These are phyloP conservation scores for Trichophyton schoenleinii DNA, from an alignment of 2,329 filamentous ascomycete genomes.

Conservation along the genomic window DNA sequence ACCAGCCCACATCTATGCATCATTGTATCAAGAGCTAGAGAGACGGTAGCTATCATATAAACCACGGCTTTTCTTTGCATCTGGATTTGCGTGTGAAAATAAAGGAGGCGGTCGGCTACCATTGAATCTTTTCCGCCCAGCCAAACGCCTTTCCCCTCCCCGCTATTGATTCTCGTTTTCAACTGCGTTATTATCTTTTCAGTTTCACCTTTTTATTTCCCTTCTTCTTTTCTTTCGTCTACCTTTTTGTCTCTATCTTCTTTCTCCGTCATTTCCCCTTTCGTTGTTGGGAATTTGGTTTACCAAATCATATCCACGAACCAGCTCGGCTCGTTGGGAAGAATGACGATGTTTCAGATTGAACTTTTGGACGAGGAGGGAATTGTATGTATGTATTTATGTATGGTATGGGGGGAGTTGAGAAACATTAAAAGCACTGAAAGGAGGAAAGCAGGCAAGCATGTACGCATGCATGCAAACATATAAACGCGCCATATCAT, in stretches of 20 bases:
- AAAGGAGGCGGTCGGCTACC: neutral
- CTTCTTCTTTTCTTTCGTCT: too few relatives aligned
- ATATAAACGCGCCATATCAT: neutral
- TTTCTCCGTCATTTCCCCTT: neutral
- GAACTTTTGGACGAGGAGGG: neutral
- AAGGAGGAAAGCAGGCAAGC: neutral
- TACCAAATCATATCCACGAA: neutral
- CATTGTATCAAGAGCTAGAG: neutral
- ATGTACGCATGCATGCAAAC: too few relatives aligned
- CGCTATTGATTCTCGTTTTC: constrained; percentile 3
- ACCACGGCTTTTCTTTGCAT: neutral
- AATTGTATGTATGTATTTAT: constrained; percentile 2
- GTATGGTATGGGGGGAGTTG: constrained; percentile 1
- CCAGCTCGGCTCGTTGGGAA: too few relatives aligned
- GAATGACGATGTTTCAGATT: neutral
- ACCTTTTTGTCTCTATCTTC: neutral
- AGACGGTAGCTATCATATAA: neutral
- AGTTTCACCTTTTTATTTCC: neutral
- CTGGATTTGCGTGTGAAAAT: neutral
- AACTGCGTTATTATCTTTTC: constrained; percentile 2
- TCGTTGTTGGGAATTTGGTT: neutral
- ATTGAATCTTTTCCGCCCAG: neutral
- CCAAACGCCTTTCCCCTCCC: neutral
- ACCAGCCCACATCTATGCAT: constrained; percentile 7
- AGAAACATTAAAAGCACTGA: neutral